A percentile compares a stretch with the other conserved stretches of the same genome.
Conservation (phyloP, 257 asterid species). For the Galeopsis tetrahit region DNA sequence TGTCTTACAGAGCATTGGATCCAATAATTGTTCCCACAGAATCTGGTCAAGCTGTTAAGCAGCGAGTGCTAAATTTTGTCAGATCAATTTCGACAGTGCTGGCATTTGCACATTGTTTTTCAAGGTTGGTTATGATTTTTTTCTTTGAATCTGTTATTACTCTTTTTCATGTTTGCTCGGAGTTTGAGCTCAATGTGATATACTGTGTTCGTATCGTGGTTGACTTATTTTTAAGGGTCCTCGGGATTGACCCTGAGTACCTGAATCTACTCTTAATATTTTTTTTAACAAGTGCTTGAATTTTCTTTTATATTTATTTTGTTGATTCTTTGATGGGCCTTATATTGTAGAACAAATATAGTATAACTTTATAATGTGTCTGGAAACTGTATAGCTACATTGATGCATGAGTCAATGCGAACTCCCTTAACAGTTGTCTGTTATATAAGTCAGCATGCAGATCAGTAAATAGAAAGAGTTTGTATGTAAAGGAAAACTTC, state of each 20-base stretch:
- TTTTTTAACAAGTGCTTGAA: neutral
- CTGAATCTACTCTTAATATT: slow-evolving; percentile 3
- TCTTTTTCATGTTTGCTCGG: slow-evolving; percentile 20
- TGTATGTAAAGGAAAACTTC: neutral
- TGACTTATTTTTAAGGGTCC: slow-evolving; percentile 1
- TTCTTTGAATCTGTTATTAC: slow-evolving; percentile 19
- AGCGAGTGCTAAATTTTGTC: slow-evolving; percentile 77
- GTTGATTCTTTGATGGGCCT: slow-evolving; percentile 13
- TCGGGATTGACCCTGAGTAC: neutral
- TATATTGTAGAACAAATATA: slow-evolving; percentile 5
- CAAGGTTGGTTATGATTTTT: slow-evolving; percentile 53
- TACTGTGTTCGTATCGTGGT: slow-evolving; percentile 1
- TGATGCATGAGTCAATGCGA: slow-evolving; percentile 8
- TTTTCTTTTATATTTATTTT: neutral
- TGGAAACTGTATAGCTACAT: slow-evolving; percentile 3
- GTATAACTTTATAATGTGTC: slow-evolving; percentile 12
- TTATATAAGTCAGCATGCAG: slow-evolving; percentile 1
- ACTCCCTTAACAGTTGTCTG: neutral
- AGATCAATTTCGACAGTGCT: slow-evolving; percentile 86
- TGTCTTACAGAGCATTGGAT: slow-evolving; percentile 76
- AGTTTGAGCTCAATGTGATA: slow-evolving; percentile 12
- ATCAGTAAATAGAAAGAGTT: slow-evolving; percentile 5
- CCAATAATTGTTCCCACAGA: slow-evolving; percentile 76
- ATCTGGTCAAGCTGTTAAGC: slow-evolving; percentile 77
- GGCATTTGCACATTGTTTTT: slow-evolving; percentile 83